Base-by-base conservation (phyloP, 2,329 filamentous ascomycete species). In the Claviceps pazoutovae region DNA sequence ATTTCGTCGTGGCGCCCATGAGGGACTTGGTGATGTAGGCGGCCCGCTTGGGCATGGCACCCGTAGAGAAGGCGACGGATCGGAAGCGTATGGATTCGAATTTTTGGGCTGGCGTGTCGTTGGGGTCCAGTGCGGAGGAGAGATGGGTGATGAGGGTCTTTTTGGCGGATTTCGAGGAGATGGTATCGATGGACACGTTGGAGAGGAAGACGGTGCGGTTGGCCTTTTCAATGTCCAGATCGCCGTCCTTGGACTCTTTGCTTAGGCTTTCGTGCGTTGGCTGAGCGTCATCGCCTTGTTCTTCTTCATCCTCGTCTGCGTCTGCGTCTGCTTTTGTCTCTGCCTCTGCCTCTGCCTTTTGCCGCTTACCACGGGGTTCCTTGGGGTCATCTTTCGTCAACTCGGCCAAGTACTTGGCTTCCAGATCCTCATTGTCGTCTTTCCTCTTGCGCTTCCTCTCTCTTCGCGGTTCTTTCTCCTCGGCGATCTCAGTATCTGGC, bases 21-120 rank as follows among this genome's bases (percentile, higher is more conserved):
- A 97, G 74, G 23, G 89, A 83, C 65, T 90, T 89, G 60, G 88
- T 94, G 55, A 91, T 93, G 66, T 82, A 97, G 23, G 93, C 86
- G n/a, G 91, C 93, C 56, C 91, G 87, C 71, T 95, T 96, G 48
- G 93, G 93, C 52, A 96, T 78, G 16, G 82, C 74, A 38, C 74
- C 78, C 30, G 81, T 81, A 5, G 85, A 79, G 66, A 94, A 97
- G 2, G 93, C 86, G 14, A 89, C 88, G 7, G 91, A 97, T 53
- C 93, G 87, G 74, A 97, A 98, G 21, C 93, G 88, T 55, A 98
- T 75, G 2, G 90, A 95, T 65, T 95, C 87, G 45, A 98, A 74
- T 61, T 86, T 90, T 67, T 87, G 84, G 1, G 75, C 71, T 1
- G 74, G 56, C 71, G 71, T 59, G 65, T 74, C 59, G 66, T 74